A percentile compares a stretch with the other conserved stretches of the same genome.
phyloP scores from a whole-genome alignment of 371 early-diverging fungal genomes.

The Batrachochytrium dendrobatidis region DNA sequence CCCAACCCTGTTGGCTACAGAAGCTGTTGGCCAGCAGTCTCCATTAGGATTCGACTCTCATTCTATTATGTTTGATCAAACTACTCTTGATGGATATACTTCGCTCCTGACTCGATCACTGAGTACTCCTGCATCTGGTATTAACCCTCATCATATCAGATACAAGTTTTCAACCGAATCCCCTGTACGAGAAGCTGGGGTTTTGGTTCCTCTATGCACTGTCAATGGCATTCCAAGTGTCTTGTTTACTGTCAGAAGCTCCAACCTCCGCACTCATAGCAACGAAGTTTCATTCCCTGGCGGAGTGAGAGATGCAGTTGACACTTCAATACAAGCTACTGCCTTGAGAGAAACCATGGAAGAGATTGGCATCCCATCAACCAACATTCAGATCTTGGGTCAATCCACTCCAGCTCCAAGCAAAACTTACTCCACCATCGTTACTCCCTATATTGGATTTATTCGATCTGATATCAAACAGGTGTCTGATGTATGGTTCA shows the following conservation, averaged over 20 bases:
- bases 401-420: conserved; percentile 27
- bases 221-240: conserved; percentile 58
- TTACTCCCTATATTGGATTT: neutral
- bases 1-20: too few species aligned
- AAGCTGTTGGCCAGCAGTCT: too few species aligned
- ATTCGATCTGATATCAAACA: neutral
- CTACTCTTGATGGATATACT: neutral
- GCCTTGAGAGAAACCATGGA: conserved; percentile 80
- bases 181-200: conserved; percentile 17
- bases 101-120: neutral
- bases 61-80: neutral
- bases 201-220: conserved; percentile 54
- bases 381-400: conserved; percentile 58
- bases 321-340: conserved; percentile 32
- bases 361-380: conserved; percentile 60
- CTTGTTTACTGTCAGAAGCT: conserved; percentile 73
- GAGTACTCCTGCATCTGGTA: too few species aligned
- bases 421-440: neutral
- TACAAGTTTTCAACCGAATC: conserved; percentile 3
- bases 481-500: neutral
- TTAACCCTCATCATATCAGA: neutral
- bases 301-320: conserved; percentile 17
- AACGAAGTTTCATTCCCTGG: conserved; percentile 71
- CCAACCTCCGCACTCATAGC: conserved; percentile 60
- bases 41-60: neutral